These are phyloP conservation scores for Penstemon newberryi DNA, from an alignment of 257 asterid genomes.

Conservation along the genomic window DNA sequence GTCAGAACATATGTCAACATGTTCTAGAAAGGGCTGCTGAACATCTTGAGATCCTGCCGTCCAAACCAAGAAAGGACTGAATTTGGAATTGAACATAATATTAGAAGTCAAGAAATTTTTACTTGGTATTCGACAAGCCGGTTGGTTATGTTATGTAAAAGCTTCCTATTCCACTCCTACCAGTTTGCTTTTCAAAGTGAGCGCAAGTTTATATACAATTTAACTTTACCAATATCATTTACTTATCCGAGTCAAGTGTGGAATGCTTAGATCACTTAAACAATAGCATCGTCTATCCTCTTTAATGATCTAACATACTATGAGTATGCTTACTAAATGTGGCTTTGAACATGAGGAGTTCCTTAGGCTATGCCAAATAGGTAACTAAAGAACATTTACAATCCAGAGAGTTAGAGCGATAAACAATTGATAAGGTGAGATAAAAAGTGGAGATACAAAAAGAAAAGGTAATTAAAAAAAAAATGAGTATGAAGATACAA, in stretches of 20 bases:
- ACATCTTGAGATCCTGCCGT: constrained; percentile 64
- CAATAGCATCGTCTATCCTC: too few species aligned
- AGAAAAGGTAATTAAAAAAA: too few species aligned
- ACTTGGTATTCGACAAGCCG: not conserved
- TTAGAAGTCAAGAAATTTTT: not conserved
- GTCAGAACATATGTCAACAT: constrained; percentile 51
- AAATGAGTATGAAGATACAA: too few species aligned
- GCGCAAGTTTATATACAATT: not conserved
- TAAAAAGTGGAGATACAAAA: not conserved
- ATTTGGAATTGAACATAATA: not conserved
- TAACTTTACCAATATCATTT: too few species aligned
- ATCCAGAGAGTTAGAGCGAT: too few species aligned
- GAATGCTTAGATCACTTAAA: too few species aligned
- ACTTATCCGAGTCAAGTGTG: too few species aligned
- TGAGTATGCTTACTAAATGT: too few species aligned
- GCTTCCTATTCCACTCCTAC: not conserved
- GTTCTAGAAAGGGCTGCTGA: constrained; percentile 44
- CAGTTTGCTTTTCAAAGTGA: not conserved
- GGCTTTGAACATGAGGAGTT: too few species aligned
- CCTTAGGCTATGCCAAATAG: too few species aligned
- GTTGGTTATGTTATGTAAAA: constrained; percentile 8
- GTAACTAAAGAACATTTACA: too few species aligned
- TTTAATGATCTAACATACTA: too few species aligned
- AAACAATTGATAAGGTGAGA: not conserved
- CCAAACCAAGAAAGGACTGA: constrained; percentile 10